Conservation (phyloP, 352 stramenopile genomes). For the Elongisporangium anandrum region DNA sequence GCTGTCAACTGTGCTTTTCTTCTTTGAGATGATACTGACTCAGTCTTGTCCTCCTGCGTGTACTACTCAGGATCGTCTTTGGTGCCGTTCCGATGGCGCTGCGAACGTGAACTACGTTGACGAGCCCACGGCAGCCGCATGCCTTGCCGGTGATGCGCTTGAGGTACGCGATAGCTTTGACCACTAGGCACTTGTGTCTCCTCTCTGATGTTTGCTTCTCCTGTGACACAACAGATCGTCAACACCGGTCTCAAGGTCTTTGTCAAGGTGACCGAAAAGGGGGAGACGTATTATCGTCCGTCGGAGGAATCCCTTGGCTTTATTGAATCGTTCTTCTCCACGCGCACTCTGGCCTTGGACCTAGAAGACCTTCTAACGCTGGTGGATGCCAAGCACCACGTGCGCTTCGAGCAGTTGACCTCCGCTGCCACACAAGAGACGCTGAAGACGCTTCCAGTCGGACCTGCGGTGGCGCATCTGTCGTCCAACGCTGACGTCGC, state of each 20-base stretch:
- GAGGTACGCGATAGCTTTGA: slow-evolving; percentile 26
- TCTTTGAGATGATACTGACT: too few relatives aligned
- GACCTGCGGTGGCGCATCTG: slow-evolving; percentile 54
- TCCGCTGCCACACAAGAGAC: slow-evolving; percentile 25
- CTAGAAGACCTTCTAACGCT: slow-evolving; percentile 41
- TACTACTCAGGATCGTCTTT: slow-evolving; percentile 44
- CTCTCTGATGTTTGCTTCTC: slow-evolving; percentile 1
- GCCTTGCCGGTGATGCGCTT: slow-evolving; percentile 62
- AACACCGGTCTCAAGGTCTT: slow-evolving; percentile 91
- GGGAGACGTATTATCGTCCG: slow-evolving; percentile 78
- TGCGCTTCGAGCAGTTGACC: slow-evolving; percentile 38
- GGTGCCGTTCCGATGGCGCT: slow-evolving; percentile 73
- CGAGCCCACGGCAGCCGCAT: slow-evolving; percentile 52
- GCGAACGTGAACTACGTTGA: slow-evolving; percentile 81
- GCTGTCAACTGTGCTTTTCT: too few relatives aligned
- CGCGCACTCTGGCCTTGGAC: slow-evolving; percentile 53
- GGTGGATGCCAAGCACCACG: slow-evolving; percentile 47
- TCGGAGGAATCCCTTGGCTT: slow-evolving; percentile 85
- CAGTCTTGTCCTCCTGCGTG: slow-evolving; percentile 4
- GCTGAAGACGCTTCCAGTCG: slow-evolving; percentile 30
- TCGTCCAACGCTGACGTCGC: slow-evolving; percentile 32
- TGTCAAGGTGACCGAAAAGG: slow-evolving; percentile 62
- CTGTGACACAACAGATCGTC: slow-evolving; percentile 61
- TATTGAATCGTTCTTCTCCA: slow-evolving; percentile 85
- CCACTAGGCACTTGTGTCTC: background rate